Base-by-base conservation (phyloP, 306 rosid genomes). In the Ormosia emarginata region DNA sequence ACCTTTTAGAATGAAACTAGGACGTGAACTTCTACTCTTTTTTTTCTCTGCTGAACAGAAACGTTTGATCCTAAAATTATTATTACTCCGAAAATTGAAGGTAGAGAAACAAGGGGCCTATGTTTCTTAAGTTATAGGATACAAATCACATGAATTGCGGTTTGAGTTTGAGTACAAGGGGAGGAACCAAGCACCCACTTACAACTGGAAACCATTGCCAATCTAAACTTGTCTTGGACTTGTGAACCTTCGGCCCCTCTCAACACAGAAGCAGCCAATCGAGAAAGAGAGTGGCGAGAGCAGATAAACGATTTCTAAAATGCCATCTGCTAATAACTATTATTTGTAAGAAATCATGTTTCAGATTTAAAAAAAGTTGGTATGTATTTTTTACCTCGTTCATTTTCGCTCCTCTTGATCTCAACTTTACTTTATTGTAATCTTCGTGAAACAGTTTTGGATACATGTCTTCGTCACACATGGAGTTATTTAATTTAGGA, bases 121-220 rank as follows among this genome's bases (percentile, higher is more conserved):
- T 59, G 44, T 75, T 75, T 82, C 81, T 15, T 82, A 24, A 14
- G 78, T 50, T 12, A 36, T 52, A 75, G 41, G 66, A n/a, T 24
- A 59, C 72, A 67, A 39, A 67, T 67, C 78, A 82, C 85, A 82
- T 82, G 81, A 59, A 69, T 46, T 67, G 37, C 40, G 71, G 77
- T 8, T 75, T 75, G 77, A 66, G 71, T 67, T 46, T 46, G 30
- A 13, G 50, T 34, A 39, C 71, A 57, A 44, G n/a, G 2, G 56
- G 55, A 67, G 65, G 70, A 18, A 32, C 61, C 75, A 5, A 29
- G 30, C 10, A 18, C 73, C 56, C 79, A 47, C 74, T 3, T 17
- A 37, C 78, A 57, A 40, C 80, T 74, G 76, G 46, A 81, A 67
- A 40, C 53, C 62, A 55, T 39, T 81, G 5, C 47, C 61, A 65